Evolutionary conservation across 2,329 filamentous ascomycete genomes (phyloP).

Genomic region (Epichloe elymi): DNA sequence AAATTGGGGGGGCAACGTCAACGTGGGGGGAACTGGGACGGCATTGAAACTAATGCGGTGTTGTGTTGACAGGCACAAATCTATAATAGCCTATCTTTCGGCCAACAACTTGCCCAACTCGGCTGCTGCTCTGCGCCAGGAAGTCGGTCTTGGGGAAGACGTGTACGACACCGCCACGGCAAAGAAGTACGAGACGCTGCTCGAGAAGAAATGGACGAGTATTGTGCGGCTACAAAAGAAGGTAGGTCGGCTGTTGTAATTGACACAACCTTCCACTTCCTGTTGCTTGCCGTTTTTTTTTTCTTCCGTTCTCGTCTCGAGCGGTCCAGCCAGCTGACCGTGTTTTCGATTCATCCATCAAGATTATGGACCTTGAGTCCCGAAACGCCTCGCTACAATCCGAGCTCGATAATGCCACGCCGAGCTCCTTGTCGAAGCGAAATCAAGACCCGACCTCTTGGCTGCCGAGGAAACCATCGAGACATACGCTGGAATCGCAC

Average conservation of each 20-base stretch:
- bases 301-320: no score
- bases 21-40: background rate
- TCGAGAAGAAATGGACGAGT: conserved; percentile 98
- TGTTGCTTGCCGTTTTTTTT: background rate
- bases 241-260: conserved; percentile 31
- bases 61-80: conserved; percentile 57
- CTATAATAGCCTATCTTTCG: conserved; percentile 77
- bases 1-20: conserved; percentile 1
- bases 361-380: conserved; percentile 91
- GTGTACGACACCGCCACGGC: conserved; percentile 66
- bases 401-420: conserved; percentile 76
- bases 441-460: conserved; percentile 77
- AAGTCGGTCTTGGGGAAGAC: conserved; percentile 57
- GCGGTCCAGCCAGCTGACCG: background rate
- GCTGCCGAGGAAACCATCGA: conserved; percentile 72
- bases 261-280: no score
- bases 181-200: conserved; percentile 86
- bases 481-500: conserved; percentile 75
- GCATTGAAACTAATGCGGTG: background rate
- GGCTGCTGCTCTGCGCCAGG: conserved; percentile 60
- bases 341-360: background rate
- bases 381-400: conserved; percentile 59
- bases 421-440: conserved; percentile 50
- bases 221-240: conserved; percentile 93
- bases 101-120: conserved; percentile 58